Evolutionary conservation across 192 early-diverging fungal species (phyloP).

Genomic region (Coemansia sp.): DNA sequence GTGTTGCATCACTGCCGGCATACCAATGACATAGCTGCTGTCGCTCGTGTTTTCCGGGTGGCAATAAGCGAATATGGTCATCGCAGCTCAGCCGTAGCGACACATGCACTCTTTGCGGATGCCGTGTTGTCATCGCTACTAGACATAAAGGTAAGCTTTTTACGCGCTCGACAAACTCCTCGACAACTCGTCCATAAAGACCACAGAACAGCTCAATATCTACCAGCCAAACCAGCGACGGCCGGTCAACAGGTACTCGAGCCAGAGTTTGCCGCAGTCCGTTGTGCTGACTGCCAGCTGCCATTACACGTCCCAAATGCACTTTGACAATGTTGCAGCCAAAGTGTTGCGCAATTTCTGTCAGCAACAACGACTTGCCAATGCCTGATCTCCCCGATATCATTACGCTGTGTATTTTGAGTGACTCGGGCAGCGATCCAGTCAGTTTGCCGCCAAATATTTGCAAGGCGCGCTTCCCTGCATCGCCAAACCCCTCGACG

Average conservation of each 20-base stretch:
- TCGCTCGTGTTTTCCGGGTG: constrained; percentile 32
- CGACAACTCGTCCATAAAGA: constrained; percentile 31
- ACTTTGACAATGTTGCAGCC: constrained; percentile 19
- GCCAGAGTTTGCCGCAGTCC: constrained; percentile 23
- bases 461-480: constrained; percentile 36
- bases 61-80: constrained; percentile 44
- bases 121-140: constrained; percentile 53
- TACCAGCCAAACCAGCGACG: constrained; percentile 37
- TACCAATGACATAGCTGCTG: constrained; percentile 35
- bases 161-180: constrained; percentile 18
- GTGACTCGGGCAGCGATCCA: not conserved
- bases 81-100: constrained; percentile 39
- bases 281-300: constrained; percentile 37
- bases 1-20: constrained; percentile 1
- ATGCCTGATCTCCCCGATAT: constrained; percentile 53
- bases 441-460: constrained; percentile 28
- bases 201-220: constrained; percentile 48
- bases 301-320: constrained; percentile 35
- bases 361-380: constrained; percentile 51
- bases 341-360: constrained; percentile 20
- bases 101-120: constrained; percentile 34
- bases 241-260: constrained; percentile 5
- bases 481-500: constrained; percentile 46
- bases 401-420: constrained; percentile 30
- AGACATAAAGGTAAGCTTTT: constrained; percentile 23